Base-by-base conservation (phyloP, 2,329 filamentous ascomycete genomes). In the Rosellinia necatrix region DNA sequence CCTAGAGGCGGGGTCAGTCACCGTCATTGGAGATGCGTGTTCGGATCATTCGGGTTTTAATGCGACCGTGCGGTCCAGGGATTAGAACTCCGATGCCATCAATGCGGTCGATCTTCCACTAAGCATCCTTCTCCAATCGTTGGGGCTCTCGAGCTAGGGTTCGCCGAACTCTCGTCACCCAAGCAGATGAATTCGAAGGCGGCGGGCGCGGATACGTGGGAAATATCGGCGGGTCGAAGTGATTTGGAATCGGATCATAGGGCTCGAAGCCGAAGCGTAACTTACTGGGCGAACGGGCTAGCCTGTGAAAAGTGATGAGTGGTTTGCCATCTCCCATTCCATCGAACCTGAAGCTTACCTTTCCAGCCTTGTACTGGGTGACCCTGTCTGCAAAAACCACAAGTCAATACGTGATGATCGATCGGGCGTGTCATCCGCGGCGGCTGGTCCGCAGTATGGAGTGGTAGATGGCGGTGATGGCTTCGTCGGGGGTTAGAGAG, bases 361-460 rank as follows among this genome's bases (percentile, higher is more conserved):
- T 63, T 48, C 61, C 59, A 38, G 61, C 61, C 52, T 59, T 63
- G 58, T 62, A 60, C 56, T 61, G 59, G n/a, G 61, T 63, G 38
- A 63, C 59, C 48, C 59, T 54, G 61, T 63, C 57, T 53, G 34
- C 10, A 57, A 15, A 17, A 34, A 29, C 46, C 24, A 32, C 17
- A 32, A 30, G 54, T 54, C 24, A 53, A 58, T 49, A 24, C n/a
- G n/a, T n/a, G n/a, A n/a, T n/a, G n/a, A n/a, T n/a, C n/a, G n/a
- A n/a, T n/a, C n/a, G n/a, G n/a, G n/a, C n/a, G n/a, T n/a, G n/a
- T n/a, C n/a, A n/a, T n/a, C n/a, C n/a, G n/a, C n/a, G n/a, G n/a
- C n/a, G n/a, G n/a, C n/a, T n/a, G n/a, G n/a, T n/a, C n/a, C n/a
- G n/a, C n/a, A n/a, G n/a, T n/a, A n/a, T n/a, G n/a, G n/a, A n/a